Evolutionary conservation across 139 green algal species (phyloP).

Genomic region (Chlorella vulgaris): DNA sequence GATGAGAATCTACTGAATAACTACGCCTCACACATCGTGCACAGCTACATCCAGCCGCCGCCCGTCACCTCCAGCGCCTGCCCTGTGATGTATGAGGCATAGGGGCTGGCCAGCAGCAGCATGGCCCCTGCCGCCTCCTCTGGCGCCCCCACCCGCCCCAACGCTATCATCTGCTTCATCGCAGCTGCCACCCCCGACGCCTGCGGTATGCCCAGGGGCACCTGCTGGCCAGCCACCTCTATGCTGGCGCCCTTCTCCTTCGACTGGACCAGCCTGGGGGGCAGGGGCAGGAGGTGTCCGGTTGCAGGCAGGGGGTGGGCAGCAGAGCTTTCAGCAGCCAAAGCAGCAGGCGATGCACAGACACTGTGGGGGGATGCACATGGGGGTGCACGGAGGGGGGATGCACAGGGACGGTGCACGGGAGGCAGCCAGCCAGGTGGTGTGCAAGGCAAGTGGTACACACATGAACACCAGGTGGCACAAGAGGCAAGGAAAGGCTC

Average conservation of each 20-base stretch:
- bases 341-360: no score
- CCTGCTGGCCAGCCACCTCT: slow-evolving; percentile 59
- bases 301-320: no score
- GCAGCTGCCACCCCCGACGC: slow-evolving; percentile 30
- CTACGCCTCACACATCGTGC: no score
- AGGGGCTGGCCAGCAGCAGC: slow-evolving; percentile 68
- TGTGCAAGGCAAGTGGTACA: no score
- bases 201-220: slow-evolving; percentile 77
- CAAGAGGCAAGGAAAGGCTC: no score
- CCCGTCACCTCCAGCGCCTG: slow-evolving; percentile 65
- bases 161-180: slow-evolving; percentile 55
- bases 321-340: no score
- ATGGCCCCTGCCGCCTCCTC: slow-evolving; percentile 85
- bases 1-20: no score
- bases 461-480: no score
- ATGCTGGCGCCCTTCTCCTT: slow-evolving; percentile 68
- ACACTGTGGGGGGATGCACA: no score
- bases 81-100: slow-evolving; percentile 60
- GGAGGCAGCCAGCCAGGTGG: no score
- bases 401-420: no score
- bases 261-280: slow-evolving; percentile 54
- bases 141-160: slow-evolving; percentile 67
- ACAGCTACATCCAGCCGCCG: slow-evolving; percentile 46
- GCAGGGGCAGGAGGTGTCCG: background rate
- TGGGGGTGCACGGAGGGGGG: no score